These are phyloP conservation scores for Ophiostoma sp. DNA, from an alignment of 2,329 filamentous ascomycete genomes.

Conservation along the genomic window DNA sequence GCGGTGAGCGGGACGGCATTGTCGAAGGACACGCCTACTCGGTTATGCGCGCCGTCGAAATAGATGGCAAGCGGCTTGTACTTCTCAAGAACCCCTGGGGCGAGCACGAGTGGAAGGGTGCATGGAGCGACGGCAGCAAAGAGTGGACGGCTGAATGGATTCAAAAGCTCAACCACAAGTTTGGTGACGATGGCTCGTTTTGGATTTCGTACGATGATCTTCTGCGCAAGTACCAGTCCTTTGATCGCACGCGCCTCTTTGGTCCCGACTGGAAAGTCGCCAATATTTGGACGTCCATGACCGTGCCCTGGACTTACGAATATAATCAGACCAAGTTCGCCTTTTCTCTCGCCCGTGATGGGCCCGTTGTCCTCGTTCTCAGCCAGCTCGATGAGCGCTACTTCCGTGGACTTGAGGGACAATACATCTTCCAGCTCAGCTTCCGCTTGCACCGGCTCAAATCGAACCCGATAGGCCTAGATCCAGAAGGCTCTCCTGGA, in stretches of 20 bases:
- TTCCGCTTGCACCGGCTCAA: constrained; percentile 37
- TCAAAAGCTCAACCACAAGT: constrained; percentile 53
- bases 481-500: neutral
- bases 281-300: constrained; percentile 56
- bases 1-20: constrained; percentile 55
- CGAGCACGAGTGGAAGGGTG: constrained; percentile 56
- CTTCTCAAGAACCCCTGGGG: constrained; percentile 54
- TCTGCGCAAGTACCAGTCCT: constrained; percentile 56
- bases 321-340: constrained; percentile 58
- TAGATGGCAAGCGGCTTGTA: constrained; percentile 49
- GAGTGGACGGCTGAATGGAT: constrained; percentile 57
- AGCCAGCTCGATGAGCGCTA: constrained; percentile 59
- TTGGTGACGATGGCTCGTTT: constrained; percentile 58
- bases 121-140: constrained; percentile 55
- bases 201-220: constrained; percentile 61
- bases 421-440: constrained; percentile 46
- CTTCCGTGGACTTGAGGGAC: constrained; percentile 56
- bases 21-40: constrained; percentile 56
- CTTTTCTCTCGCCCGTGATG: constrained; percentile 51
- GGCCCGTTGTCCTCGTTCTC: constrained; percentile 54
- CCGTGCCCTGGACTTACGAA: constrained; percentile 57
- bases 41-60: constrained; percentile 52
- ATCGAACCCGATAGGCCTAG: constrained; percentile 37
- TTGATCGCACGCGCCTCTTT: constrained; percentile 60
- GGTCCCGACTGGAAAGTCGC: constrained; percentile 54